A percentile compares a stretch with the other conserved stretches of the same genome.
Evolutionary conservation across 345 rosid species (phyloP).

Genomic region (Chamaenerion angustifolium): DNA sequence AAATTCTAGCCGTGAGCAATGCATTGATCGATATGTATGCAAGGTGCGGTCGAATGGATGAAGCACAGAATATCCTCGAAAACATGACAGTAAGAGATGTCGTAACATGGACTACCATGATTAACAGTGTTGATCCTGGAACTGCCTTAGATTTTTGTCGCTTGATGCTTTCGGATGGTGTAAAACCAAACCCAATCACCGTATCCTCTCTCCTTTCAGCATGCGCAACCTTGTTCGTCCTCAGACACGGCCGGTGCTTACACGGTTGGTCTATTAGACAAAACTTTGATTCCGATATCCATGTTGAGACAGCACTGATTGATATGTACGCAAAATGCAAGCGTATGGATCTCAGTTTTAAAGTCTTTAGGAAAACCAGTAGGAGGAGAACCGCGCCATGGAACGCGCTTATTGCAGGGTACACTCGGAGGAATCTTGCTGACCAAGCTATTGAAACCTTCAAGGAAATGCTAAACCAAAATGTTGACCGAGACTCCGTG

Average conservation of each 20-base stretch:
- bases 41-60: constrained; percentile 33
- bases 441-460: constrained; percentile 11
- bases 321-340: constrained; percentile 80
- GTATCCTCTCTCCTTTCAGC: constrained; percentile 62
- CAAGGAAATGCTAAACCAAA: constrained; percentile 10
- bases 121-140: constrained; percentile 36
- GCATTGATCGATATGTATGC: constrained; percentile 59
- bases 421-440: constrained; percentile 7
- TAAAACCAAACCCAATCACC: constrained; percentile 39
- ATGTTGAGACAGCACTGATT: constrained; percentile 61
- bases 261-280: constrained; percentile 72
- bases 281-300: constrained; percentile 26
- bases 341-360: constrained; percentile 34
- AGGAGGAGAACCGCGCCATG: constrained; percentile 45
- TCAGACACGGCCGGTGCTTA: constrained; percentile 42
- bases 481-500: constrained; percentile 6
- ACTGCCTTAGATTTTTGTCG: constrained; percentile 25
- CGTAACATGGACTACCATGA: constrained; percentile 43
- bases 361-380: constrained; percentile 35
- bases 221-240: constrained; percentile 30
- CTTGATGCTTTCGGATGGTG: constrained; percentile 26
- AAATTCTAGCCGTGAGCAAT: constrained; percentile 29
- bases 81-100: constrained; percentile 40
- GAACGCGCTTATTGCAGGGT: constrained; percentile 62
- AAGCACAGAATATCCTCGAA: constrained; percentile 30